Percentiles rank a stretch among this genome's conserved stretches.
Evolutionary conservation across 176 grass and related monocot species (phyloP).

Genomic region (Eragrostis nindensis): DNA sequence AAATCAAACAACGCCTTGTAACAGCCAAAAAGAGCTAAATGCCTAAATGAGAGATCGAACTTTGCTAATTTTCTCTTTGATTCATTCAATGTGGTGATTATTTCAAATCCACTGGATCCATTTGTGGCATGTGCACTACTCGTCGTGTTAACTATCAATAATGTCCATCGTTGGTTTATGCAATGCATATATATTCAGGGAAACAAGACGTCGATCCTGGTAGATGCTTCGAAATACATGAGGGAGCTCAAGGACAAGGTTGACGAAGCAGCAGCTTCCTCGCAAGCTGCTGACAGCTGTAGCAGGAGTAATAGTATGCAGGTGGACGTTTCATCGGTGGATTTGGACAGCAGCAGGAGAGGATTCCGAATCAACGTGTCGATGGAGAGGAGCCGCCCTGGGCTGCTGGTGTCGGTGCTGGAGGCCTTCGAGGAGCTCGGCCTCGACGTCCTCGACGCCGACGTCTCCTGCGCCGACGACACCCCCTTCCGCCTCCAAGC

Average conservation of each 20-base stretch:
- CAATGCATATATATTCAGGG: constrained; percentile 33
- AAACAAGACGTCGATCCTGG: constrained; percentile 64
- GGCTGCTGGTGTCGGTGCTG: constrained; percentile 55
- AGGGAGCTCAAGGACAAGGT: constrained; percentile 69
- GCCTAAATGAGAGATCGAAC: no score
- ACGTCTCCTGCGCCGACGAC: constrained; percentile 49
- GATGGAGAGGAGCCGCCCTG: constrained; percentile 33
- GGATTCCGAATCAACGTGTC: constrained; percentile 60
- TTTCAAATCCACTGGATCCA: no score
- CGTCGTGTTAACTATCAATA: no score
- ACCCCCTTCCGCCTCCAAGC: constrained; percentile 53
- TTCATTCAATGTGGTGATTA: no score
- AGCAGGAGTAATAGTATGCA: constrained; percentile 13
- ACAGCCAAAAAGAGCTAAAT: no score
- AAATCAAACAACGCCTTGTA: no score
- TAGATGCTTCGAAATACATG: constrained; percentile 74
- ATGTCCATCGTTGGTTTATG: no score
- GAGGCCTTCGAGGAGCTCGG: constrained; percentile 65
- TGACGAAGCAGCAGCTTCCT: constrained; percentile 19
- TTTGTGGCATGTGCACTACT: no score
- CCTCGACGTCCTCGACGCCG: constrained; percentile 64
- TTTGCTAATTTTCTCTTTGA: no score
- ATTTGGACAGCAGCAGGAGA: constrained; percentile 17
- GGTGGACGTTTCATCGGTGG: constrained; percentile 48
- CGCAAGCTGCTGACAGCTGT: neutral